Evolutionary conservation across 2,329 filamentous ascomycete species (phyloP), one percentile per base, ranked within the genome.

Genomic region (Penicillium rolfsii): DNA sequence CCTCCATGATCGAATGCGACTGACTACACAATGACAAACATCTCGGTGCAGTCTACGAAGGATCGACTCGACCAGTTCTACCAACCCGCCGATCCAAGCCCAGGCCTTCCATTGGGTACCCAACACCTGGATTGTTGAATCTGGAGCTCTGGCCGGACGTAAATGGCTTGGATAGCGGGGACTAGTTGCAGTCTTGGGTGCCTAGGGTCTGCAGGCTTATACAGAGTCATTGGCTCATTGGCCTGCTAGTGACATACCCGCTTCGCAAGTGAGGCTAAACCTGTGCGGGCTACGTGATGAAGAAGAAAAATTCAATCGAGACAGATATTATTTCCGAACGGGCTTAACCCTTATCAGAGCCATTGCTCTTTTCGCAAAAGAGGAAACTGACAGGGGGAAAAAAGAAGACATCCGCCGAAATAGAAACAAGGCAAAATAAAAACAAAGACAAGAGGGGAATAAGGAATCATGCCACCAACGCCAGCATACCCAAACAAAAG

Each of bases 371-470:
- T 36, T 22, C 19, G 26, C 30, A 50, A 24, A 46, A 46, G 26
- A 38, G 24, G n/a, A 54, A 46, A 55, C 14, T 36, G 40, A 55
- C 36, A 33, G 22, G 19, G 19, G 19, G 33, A 35, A 55, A 28
- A 22, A 33, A 33, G 30, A 41, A 43, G 50, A 30, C 36, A 28
- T 19, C 26, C 43, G 43, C 55, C 55, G 35, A 28, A 40, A 49
- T 45, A 59, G 53, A 63, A 53, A 52, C 57, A 41, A 22, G 57
- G 16, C 41, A 24, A 33, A 12, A 28, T 9, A 11, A 53, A 16
- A 11, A 45, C 50, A 45, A 53, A 49, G 64, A 67, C 62, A 66
- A 66, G 57, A 67, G 66, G 67, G 67, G 67, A 68, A 69, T 68
- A 63, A 62, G 59, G 16, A 59, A 46, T 57, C 59, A 63, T 57